Percentiles rank a stretch among this genome's conserved stretches.
These are phyloP conservation scores for Sugiyamaella smithiae DNA, from an alignment of 805 yeast genomes.

Conservation along the genomic window DNA sequence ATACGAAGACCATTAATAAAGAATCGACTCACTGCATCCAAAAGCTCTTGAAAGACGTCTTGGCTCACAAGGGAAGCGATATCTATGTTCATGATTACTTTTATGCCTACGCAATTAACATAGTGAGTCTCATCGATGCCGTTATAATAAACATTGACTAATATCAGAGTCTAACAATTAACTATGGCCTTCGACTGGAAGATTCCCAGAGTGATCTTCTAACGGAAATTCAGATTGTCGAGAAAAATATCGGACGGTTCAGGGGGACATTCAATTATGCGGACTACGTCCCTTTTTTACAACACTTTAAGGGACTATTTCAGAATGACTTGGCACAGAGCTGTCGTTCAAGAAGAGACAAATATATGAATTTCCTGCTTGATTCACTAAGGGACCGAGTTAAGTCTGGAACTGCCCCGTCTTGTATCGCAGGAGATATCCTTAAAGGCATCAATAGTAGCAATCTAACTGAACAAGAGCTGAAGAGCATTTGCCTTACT, in stretches of 20 bases:
- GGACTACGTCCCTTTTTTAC: slow-evolving; percentile 38
- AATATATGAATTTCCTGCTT: slow-evolving; percentile 34
- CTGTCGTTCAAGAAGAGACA: slow-evolving; percentile 33
- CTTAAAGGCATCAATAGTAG: slow-evolving; percentile 26
- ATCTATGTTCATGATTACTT: slow-evolving; percentile 35
- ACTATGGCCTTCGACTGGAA: slow-evolving; percentile 41
- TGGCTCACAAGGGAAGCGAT: slow-evolving; percentile 21
- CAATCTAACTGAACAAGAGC: slow-evolving; percentile 44
- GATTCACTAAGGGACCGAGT: slow-evolving; percentile 27
- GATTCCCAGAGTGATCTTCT: slow-evolving; percentile 30
- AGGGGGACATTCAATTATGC: slow-evolving; percentile 40
- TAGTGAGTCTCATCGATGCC: slow-evolving; percentile 39
- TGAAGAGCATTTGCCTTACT: slow-evolving; percentile 61
- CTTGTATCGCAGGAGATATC: slow-evolving; percentile 38
- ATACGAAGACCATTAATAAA: slow-evolving; percentile 35
- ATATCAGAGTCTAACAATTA: slow-evolving; percentile 39
- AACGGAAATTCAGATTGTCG: slow-evolving; percentile 34
- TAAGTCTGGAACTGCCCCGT: slow-evolving; percentile 27
- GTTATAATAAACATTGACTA: slow-evolving; percentile 57
- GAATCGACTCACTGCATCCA: slow-evolving; percentile 36
- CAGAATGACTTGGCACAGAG: slow-evolving; percentile 28
- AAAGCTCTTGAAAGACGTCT: slow-evolving; percentile 25
- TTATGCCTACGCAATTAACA: slow-evolving; percentile 39
- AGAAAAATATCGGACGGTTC: slow-evolving; percentile 33
- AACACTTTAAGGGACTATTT: slow-evolving; percentile 31